A percentile compares a stretch with the other conserved stretches of the same genome.
These are phyloP conservation scores for Naganishia vaughanmartiniae DNA, from an alignment of 768 basidiomycete genomes.

Conservation along the genomic window DNA sequence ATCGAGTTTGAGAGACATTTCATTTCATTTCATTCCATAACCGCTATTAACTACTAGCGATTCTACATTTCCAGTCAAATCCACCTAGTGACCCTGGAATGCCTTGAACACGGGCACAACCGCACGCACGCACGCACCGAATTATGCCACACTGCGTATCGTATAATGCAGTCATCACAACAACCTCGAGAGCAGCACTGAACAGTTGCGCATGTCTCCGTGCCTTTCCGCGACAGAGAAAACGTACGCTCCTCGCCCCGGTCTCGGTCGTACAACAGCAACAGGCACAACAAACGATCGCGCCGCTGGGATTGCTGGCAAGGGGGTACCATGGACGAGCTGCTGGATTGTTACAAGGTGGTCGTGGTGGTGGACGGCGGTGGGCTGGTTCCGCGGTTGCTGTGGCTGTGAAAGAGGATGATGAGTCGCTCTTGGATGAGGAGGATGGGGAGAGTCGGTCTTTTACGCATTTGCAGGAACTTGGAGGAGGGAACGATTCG, in stretches of 20 bases:
- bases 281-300: not conserved
- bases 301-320: too few relatives aligned
- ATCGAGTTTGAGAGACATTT: conserved; percentile 3
- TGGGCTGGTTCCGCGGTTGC: conserved; percentile 15
- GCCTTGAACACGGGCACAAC: not conserved
- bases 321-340: not conserved
- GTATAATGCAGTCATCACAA: not conserved
- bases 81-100: too few relatives aligned
- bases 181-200: conserved; percentile 2
- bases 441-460: not conserved
- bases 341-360: too few relatives aligned
- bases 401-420: not conserved
- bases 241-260: too few relatives aligned
- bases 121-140: too few relatives aligned
- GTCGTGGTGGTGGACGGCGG: not conserved
- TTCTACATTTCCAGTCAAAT: too few relatives aligned
- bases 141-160: not conserved
- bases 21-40: too few relatives aligned
- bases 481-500: not conserved
- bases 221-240: conserved; percentile 4
- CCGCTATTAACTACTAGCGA: too few relatives aligned
- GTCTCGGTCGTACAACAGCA: not conserved
- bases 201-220: conserved; percentile 6
- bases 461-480: not conserved
- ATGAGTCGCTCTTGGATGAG: not conserved